These are phyloP conservation scores for Tritrichomonas musculus DNA, from an alignment of 208 protist species.

Conservation along the genomic window DNA sequence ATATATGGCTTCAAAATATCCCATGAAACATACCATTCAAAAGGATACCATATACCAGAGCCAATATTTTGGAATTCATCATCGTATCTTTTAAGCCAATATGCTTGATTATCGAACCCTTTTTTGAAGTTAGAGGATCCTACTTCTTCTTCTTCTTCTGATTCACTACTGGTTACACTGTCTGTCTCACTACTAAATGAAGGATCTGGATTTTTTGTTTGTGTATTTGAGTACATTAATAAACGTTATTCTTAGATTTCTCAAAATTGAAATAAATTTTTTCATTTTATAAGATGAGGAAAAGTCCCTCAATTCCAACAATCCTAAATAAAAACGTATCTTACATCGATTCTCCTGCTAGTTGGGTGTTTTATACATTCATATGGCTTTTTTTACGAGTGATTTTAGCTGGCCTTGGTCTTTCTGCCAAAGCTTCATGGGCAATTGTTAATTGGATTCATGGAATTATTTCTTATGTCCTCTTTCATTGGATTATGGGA, in stretches of 20 bases:
- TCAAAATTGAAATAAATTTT: no score
- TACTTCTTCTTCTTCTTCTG: no score
- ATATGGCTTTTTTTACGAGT: not conserved
- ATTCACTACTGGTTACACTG: no score
- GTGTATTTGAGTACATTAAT: no score
- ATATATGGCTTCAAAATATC: not conserved
- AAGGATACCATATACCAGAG: not conserved
- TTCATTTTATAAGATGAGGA: no score
- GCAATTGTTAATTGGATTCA: constrained; percentile 17
- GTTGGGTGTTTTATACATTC: not conserved
- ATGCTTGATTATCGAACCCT: no score
- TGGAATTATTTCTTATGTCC: constrained; percentile 20
- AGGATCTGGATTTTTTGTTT: no score
- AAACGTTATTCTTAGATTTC: no score
- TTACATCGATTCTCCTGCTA: not conserved
- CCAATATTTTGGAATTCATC: no score
- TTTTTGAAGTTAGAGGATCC: no score
- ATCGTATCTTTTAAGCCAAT: no score
- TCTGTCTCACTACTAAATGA: no score
- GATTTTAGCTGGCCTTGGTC: not conserved
- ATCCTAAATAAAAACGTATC: constrained; percentile 25
- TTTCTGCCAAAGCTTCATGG: not conserved
- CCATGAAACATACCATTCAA: constrained; percentile 20
- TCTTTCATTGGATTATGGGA: constrained; percentile 42
- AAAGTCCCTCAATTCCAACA: not conserved